Evolutionary conservation across 2,329 filamentous ascomycete genomes (phyloP).

Genomic region (Trichoderma polysporum): DNA sequence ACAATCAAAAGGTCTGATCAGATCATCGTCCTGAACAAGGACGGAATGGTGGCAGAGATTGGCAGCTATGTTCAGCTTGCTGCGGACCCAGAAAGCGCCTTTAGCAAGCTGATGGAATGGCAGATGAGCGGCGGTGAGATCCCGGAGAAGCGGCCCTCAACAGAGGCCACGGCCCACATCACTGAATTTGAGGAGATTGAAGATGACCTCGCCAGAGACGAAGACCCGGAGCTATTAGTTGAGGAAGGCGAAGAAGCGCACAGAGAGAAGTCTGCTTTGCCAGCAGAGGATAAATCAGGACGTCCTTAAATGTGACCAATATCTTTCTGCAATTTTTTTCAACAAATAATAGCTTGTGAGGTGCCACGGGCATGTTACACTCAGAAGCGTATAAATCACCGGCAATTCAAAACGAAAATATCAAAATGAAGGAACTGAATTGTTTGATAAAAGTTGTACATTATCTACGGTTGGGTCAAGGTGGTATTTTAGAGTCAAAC

Average conservation of each 20-base stretch:
- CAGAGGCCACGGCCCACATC: slow-evolving; percentile 41
- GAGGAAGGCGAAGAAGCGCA: slow-evolving; percentile 32
- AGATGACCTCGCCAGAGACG: slow-evolving; percentile 40
- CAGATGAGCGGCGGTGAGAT: slow-evolving; percentile 86
- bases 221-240: slow-evolving; percentile 21
- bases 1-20: slow-evolving; percentile 95
- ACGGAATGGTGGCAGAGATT: slow-evolving; percentile 88
- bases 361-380: not conserved
- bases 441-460: slow-evolving; percentile 2
- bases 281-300: not conserved
- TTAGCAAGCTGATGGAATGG: slow-evolving; percentile 97
- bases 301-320: not conserved
- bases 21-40: slow-evolving; percentile 84
- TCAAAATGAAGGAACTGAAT: not conserved
- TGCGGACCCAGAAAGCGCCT: slow-evolving; percentile 72
- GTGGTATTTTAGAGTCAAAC: not conserved
- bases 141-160: slow-evolving; percentile 39
- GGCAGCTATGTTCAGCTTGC: slow-evolving; percentile 80
- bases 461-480: not conserved
- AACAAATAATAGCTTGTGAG: not conserved
- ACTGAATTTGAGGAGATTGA: slow-evolving; percentile 55
- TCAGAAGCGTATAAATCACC: not conserved
- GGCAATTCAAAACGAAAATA: not conserved
- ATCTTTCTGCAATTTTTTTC: not conserved
- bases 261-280: slow-evolving; percentile 1